Conservation (phyloP, 495 filamentous ascomycete genomes). For the Podospora comata region DNA sequence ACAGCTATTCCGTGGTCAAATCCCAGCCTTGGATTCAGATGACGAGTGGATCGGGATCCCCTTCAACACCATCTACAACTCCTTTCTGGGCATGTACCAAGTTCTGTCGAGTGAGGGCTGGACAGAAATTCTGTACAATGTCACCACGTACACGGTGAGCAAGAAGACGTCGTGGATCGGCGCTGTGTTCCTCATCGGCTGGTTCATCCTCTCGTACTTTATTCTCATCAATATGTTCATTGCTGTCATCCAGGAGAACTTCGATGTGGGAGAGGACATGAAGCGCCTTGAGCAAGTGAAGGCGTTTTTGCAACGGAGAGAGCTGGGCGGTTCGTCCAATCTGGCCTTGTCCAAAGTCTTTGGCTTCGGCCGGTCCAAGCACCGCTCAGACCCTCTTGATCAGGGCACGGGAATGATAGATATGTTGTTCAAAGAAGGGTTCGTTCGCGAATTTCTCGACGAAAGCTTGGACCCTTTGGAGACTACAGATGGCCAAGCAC, state of each 20-base stretch:
- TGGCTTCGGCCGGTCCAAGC: slow-evolving; percentile 63
- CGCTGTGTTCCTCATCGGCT: slow-evolving; percentile 85
- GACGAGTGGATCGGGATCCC: slow-evolving; percentile 61
- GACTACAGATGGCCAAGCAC: slow-evolving; percentile 36
- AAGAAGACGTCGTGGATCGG: slow-evolving; percentile 86
- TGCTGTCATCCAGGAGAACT: slow-evolving; percentile 99
- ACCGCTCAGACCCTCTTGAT: slow-evolving; percentile 77
- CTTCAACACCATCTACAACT: slow-evolving; percentile 89
- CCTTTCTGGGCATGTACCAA: slow-evolving; percentile 97
- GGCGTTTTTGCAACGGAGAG: slow-evolving; percentile 87
- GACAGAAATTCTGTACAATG: slow-evolving; percentile 82
- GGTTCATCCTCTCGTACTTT: slow-evolving; percentile 94
- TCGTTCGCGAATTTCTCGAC: slow-evolving; percentile 91
- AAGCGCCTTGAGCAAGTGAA: slow-evolving; percentile 95
- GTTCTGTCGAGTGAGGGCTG: slow-evolving; percentile 97
- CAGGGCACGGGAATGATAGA: slow-evolving; percentile 85
- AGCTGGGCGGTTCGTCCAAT: slow-evolving; percentile 68
- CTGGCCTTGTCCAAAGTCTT: slow-evolving; percentile 87
- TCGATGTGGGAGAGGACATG: slow-evolving; percentile 98
- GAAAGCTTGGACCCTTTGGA: slow-evolving; percentile 53
- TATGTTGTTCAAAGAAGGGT: slow-evolving; percentile 92
- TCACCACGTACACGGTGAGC: slow-evolving; percentile 60
- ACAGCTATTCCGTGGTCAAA: slow-evolving; percentile 86
- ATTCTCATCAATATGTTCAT: slow-evolving; percentile 99
- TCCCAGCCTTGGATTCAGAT: slow-evolving; percentile 57